These are phyloP conservation scores for Cucurbita maxima DNA, from an alignment of 306 rosid genomes.

Conservation along the genomic window DNA sequence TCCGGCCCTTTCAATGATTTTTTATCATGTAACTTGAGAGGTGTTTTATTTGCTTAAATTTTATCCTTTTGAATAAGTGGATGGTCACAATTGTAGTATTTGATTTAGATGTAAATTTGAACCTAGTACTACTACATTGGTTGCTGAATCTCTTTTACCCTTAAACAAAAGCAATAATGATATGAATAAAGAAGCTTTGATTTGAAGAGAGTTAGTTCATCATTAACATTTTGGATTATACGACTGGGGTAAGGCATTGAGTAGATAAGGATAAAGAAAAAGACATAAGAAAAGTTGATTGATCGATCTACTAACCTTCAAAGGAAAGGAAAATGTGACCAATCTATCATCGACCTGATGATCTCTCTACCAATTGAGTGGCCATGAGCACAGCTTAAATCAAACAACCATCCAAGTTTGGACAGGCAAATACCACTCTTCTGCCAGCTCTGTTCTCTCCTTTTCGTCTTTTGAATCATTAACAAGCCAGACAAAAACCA, in stretches of 20 bases:
- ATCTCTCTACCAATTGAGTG: neutral
- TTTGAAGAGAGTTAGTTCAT: neutral
- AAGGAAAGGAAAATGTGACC: neutral
- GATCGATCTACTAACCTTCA: neutral
- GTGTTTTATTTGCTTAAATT: neutral
- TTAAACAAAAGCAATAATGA: neutral
- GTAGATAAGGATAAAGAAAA: neutral
- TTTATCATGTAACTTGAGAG: neutral
- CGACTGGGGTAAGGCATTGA: neutral
- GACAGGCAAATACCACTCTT: conserved; percentile 11
- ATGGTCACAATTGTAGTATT: neutral
- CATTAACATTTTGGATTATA: neutral
- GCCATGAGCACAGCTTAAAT: conserved; percentile 1
- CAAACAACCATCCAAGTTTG: conserved; percentile 9
- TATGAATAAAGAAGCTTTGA: neutral
- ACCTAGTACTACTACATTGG: neutral
- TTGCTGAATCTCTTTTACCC: neutral
- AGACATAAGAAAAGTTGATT: neutral
- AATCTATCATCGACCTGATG: neutral
- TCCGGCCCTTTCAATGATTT: neutral
- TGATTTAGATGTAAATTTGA: neutral
- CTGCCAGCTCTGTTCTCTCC: conserved; percentile 23
- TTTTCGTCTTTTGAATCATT: conserved; percentile 4
- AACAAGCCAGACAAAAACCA: conserved; percentile 13
- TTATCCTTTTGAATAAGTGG: neutral